These are phyloP conservation scores for Neofusicoccum cordaticola DNA, from an alignment of 2,329 filamentous ascomycete genomes.

Conservation along the genomic window DNA sequence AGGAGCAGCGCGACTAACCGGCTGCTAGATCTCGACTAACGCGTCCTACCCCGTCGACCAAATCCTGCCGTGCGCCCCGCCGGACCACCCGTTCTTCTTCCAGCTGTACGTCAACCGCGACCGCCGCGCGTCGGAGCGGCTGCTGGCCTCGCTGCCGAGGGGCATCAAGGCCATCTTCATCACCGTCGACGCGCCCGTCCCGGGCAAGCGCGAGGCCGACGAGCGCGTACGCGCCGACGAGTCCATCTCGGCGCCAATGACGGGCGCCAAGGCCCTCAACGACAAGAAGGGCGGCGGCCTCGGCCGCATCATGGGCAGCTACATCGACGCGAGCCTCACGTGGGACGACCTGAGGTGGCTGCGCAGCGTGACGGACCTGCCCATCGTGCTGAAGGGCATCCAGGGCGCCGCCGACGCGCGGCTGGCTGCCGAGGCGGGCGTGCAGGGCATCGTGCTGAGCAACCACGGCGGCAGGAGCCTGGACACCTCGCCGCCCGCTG, in stretches of 20 bases:
- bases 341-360: slow-evolving; percentile 44
- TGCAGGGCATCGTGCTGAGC: slow-evolving; percentile 47
- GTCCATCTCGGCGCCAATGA: slow-evolving; percentile 48
- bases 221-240: slow-evolving; percentile 47
- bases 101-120: slow-evolving; percentile 63
- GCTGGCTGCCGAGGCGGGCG: slow-evolving; percentile 41
- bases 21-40: slow-evolving; percentile 29
- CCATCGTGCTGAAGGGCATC: slow-evolving; percentile 43
- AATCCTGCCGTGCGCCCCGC: slow-evolving; percentile 21
- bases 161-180: slow-evolving; percentile 56
- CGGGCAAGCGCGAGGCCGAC: slow-evolving; percentile 54
- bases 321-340: slow-evolving; percentile 57
- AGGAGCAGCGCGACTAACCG: neutral
- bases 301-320: slow-evolving; percentile 56
- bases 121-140: slow-evolving; percentile 48
- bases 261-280: slow-evolving; percentile 47
- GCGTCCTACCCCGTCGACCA: slow-evolving; percentile 26
- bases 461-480: slow-evolving; percentile 55
- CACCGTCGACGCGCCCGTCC: slow-evolving; percentile 58
- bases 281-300: slow-evolving; percentile 57
- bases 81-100: slow-evolving; percentile 49
- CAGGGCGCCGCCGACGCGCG: slow-evolving; percentile 41
- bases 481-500: slow-evolving; percentile 40
- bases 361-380: slow-evolving; percentile 28
- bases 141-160: slow-evolving; percentile 47